Conservation (phyloP, 1,284 basidiomycete genomes). For the Nidula niveotomentosa region DNA sequence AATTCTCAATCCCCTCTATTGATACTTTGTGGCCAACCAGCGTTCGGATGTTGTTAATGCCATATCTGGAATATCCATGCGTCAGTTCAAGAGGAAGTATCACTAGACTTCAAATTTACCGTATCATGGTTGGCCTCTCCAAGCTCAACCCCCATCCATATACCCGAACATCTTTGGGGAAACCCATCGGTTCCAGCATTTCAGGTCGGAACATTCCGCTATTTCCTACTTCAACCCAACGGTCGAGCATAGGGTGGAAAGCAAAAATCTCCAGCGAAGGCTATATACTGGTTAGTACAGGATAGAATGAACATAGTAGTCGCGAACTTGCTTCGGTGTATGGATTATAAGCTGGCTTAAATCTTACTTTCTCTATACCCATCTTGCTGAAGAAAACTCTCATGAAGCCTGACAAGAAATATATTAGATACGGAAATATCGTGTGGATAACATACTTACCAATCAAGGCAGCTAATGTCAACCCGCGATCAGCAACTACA, state of each 20-base stretch:
- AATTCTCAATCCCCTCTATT: slow-evolving; percentile 85
- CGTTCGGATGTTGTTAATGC: slow-evolving; percentile 95
- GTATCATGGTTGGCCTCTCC: slow-evolving; percentile 99
- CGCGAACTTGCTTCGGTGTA: slow-evolving; percentile 85
- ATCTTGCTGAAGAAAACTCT: slow-evolving; percentile 98
- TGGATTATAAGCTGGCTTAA: slow-evolving; percentile 98
- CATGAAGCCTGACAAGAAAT: slow-evolving; percentile 79
- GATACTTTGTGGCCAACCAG: slow-evolving; percentile 97
- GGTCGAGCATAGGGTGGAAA: slow-evolving; percentile 92
- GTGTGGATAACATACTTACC: slow-evolving; percentile 44
- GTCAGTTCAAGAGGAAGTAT: slow-evolving; percentile 5
- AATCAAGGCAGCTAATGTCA: slow-evolving; percentile 97
- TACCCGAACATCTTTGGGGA: slow-evolving; percentile 96
- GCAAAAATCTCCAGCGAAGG: slow-evolving; percentile 99
- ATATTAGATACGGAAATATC: slow-evolving; percentile 3
- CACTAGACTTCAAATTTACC: slow-evolving; percentile 46
- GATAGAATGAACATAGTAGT: neutral
- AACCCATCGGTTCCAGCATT: slow-evolving; percentile 99
- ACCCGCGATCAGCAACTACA: slow-evolving; percentile 92
- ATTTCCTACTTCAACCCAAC: slow-evolving; percentile 97
- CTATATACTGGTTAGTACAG: slow-evolving; percentile 33
- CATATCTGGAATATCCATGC: slow-evolving; percentile 49
- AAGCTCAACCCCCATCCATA: slow-evolving; percentile 97
- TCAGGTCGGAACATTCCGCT: slow-evolving; percentile 99
- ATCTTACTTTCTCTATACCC: slow-evolving; percentile 91